Base-by-base conservation (phyloP, 495 filamentous ascomycete genomes). In the Penicillium soppii region DNA sequence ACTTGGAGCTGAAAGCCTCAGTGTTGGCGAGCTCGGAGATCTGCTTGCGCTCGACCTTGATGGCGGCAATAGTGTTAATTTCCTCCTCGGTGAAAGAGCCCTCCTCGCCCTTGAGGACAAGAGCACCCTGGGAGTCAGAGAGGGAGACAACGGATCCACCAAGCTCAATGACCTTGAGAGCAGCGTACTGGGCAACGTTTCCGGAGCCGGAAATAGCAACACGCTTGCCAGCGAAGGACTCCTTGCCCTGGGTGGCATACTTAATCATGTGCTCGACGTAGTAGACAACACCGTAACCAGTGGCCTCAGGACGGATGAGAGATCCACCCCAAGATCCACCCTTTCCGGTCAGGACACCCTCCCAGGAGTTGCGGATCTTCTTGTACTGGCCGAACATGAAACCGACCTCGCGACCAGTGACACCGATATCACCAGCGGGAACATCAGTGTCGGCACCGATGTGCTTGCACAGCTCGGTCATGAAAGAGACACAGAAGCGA, bases 181-280 rank as follows among this genome's bases (percentile, higher is more conserved):
- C 94, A 16, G 94, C 91, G 79, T 92, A 97, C 79, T 98, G 94
- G 42, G 94, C 94, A 43, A 98, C 94, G 77, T 98, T 98, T 50
- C 94, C 94, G 54, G 94, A 97, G 47, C 94, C 94, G 36, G 94
- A 96, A 76, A 98, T 87, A 67, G 92, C 90, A 50, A 98, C 94
- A 37, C 85, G 87, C 80, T 97, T 97, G 68, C 91, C 94, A 44
- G 80, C 73, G 81, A 96, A 95, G 60, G 80, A 82, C 67, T 95
- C 90, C 67, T 88, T 84, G 72, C 91, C 91, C 51, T 77, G 75
- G 20, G 83, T 80, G 58, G 87, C 89, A 70, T 95, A 84, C 62
- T 83, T 76, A 70, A 97, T 89, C 94, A 98, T 98, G 81, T 96
- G 92, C 57, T 88, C 78, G 69, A 96, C 90, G 68, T 97, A 97